These are phyloP conservation scores for Aspergillus calidoustus DNA, from an alignment of 2,329 filamentous ascomycete genomes.

Conservation along the genomic window DNA sequence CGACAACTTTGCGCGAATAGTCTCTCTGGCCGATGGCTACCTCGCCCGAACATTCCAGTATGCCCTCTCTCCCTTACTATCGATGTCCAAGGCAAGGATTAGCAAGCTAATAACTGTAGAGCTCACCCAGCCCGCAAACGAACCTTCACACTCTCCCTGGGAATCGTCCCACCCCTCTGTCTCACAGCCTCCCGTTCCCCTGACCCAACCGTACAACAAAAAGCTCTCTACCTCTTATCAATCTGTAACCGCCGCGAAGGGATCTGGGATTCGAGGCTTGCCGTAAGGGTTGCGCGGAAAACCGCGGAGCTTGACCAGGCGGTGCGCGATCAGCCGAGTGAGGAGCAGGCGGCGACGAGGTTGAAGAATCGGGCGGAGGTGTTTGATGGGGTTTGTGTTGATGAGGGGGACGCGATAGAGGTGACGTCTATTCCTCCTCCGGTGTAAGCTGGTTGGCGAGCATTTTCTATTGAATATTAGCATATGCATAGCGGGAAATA, in stretches of 20 bases:
- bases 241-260: conserved; percentile 21
- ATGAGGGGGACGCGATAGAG: background rate
- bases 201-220: conserved; percentile 10
- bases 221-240: conserved; percentile 10
- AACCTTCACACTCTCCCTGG: conserved; percentile 14
- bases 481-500: too few relatives aligned
- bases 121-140: conserved; percentile 2
- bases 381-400: conserved; percentile 14
- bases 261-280: conserved; percentile 18
- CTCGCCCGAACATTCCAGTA: background rate
- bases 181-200: conserved; percentile 15
- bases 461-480: too few relatives aligned
- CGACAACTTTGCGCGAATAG: conserved; percentile 9
- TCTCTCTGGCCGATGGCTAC: conserved; percentile 4
- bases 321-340: background rate
- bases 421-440: too few relatives aligned
- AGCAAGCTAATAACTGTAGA: background rate
- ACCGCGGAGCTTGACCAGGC: conserved; percentile 3
- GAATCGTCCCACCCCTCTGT: conserved; percentile 17
- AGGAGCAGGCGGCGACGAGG: conserved; percentile 1
- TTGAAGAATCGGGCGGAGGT: conserved; percentile 8
- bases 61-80: too few relatives aligned
- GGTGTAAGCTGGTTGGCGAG: too few relatives aligned
- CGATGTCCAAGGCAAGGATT: background rate
- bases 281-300: conserved; percentile 6